Evolutionary conservation across 2,329 filamentous ascomycete genomes (phyloP).

Genomic region (Periconia macrospinosa): DNA sequence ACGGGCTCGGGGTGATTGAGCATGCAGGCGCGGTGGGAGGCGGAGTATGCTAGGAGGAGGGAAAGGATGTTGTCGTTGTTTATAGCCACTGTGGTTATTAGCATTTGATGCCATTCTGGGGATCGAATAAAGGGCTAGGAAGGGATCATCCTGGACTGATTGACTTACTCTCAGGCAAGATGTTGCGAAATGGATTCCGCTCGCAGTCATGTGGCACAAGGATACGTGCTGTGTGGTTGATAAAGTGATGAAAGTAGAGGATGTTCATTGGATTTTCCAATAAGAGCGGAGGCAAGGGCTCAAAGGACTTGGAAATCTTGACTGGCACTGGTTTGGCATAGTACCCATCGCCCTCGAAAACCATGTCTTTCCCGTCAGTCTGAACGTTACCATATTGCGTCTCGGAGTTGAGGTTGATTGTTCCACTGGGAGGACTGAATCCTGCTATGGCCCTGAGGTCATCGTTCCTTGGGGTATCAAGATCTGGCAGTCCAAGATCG

Average conservation of each 20-base stretch:
- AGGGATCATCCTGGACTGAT: background rate
- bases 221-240: slow-evolving; percentile 77
- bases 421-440: slow-evolving; percentile 36
- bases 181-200: slow-evolving; percentile 62
- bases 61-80: slow-evolving; percentile 72
- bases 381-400: slow-evolving; percentile 37
- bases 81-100: slow-evolving; percentile 60
- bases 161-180: slow-evolving; percentile 63
- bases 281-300: slow-evolving; percentile 59
- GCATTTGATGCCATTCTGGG: slow-evolving; percentile 3
- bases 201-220: slow-evolving; percentile 64
- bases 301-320: slow-evolving; percentile 60
- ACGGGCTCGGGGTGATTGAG: slow-evolving; percentile 73
- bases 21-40: slow-evolving; percentile 77
- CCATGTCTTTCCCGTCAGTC: slow-evolving; percentile 51
- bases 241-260: slow-evolving; percentile 72
- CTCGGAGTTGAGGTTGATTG: slow-evolving; percentile 36
- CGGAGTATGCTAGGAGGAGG: slow-evolving; percentile 78
- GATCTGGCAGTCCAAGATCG: slow-evolving; percentile 70
- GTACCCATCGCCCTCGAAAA: slow-evolving; percentile 65
- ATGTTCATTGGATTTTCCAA: slow-evolving; percentile 78
- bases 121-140: background rate
- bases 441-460: slow-evolving; percentile 65
- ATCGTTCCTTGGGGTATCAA: slow-evolving; percentile 71
- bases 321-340: slow-evolving; percentile 71